Conservation (phyloP, 805 yeast genomes). For the Starmera caribaea region DNA sequence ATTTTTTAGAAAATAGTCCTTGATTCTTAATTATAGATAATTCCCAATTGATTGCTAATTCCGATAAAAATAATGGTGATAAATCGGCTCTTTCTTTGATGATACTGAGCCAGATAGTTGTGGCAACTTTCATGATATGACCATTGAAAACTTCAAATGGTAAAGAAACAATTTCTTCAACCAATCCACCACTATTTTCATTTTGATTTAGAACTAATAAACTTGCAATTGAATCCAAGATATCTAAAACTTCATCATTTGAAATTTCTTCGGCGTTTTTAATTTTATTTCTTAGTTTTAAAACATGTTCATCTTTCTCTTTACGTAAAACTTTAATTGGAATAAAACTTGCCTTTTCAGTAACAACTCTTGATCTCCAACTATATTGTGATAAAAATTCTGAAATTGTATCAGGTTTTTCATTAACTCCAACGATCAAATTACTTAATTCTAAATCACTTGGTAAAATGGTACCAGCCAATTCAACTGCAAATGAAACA, state of each 20-base stretch:
- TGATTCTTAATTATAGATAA: conserved; percentile 42
- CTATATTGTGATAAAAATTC: conserved; percentile 69
- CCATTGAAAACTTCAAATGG: conserved; percentile 66
- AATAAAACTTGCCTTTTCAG: conserved; percentile 19
- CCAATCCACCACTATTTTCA: conserved; percentile 27
- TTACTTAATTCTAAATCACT: conserved; percentile 57
- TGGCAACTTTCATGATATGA: conserved; percentile 50
- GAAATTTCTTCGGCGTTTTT: conserved; percentile 12
- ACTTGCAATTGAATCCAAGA: conserved; percentile 36
- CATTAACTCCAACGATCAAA: conserved; percentile 26
- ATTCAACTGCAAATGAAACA: conserved; percentile 80
- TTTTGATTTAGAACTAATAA: conserved; percentile 27
- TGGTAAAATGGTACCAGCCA: conserved; percentile 69
- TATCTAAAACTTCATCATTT: conserved; percentile 26
- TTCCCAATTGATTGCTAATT: conserved; percentile 64
- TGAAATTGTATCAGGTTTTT: conserved; percentile 49
- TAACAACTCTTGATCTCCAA: conserved; percentile 45
- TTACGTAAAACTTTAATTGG: conserved; percentile 9
- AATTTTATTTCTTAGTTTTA: conserved; percentile 12
- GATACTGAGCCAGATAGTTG: conserved; percentile 73
- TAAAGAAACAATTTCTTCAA: conserved; percentile 43
- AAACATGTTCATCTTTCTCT: conserved; percentile 13
- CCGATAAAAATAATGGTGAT: conserved; percentile 53
- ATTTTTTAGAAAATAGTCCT: conserved; percentile 55
- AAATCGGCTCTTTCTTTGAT: conserved; percentile 56